Percentiles rank a stretch among this genome's conserved stretches.
These are phyloP conservation scores for Crucibulum laeve DNA, from an alignment of 768 basidiomycete genomes.

Conservation along the genomic window DNA sequence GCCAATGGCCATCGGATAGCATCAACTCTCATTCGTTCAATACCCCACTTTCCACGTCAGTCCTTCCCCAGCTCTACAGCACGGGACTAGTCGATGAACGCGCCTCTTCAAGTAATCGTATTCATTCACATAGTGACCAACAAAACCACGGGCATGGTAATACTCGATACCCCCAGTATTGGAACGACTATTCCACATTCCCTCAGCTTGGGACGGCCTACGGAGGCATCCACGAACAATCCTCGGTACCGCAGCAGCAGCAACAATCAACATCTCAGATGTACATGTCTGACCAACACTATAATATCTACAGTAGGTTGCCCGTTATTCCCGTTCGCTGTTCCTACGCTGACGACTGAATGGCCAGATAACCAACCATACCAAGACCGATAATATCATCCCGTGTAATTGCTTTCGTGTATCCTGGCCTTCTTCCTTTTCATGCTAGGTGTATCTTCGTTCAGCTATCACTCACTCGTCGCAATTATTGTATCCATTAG, in stretches of 20 bases:
- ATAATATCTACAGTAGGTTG: conserved; percentile 18
- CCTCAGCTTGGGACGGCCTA: conserved; percentile 42
- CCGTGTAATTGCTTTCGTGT: conserved; percentile 1
- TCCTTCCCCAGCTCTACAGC: conserved; percentile 72
- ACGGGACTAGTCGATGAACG: conserved; percentile 62
- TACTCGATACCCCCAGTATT: conserved; percentile 46
- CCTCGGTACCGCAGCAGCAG: conserved; percentile 6
- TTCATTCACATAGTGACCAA: conserved; percentile 13
- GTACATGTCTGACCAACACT: conserved; percentile 17
- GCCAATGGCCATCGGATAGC: conserved; percentile 14
- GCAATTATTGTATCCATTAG: not conserved
- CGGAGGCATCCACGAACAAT: conserved; percentile 16
- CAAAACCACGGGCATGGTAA: conserved; percentile 10
- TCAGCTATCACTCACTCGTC: not conserved
- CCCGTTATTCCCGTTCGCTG: not conserved
- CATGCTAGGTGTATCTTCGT: not conserved
- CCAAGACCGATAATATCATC: conserved; percentile 8
- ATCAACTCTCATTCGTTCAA: conserved; percentile 28
- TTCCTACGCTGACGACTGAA: not conserved
- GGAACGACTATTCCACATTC: conserved; percentile 53
- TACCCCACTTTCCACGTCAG: conserved; percentile 61
- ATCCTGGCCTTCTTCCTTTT: not conserved
- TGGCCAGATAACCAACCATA: conserved; percentile 14
- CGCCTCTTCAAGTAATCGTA: conserved; percentile 7
- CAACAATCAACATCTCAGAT: conserved; percentile 12